Evolutionary conservation across 108 stramenopile species (phyloP).

Genomic region (Parmales sp.): DNA sequence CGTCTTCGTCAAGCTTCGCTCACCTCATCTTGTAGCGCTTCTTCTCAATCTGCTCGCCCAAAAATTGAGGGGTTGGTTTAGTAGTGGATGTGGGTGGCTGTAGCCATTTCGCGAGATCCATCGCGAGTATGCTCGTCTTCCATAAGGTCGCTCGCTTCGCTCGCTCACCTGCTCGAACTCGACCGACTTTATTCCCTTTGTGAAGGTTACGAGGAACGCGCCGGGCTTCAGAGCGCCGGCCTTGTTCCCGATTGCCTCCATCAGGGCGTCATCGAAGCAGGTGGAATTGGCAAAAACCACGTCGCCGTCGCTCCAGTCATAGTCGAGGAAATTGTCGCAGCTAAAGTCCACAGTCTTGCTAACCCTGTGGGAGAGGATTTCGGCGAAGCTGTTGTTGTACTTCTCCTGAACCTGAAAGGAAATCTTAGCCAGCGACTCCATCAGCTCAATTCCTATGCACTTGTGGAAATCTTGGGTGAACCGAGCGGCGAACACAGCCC

Average conservation of each 20-base stretch:
- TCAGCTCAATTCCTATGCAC: constrained; percentile 48
- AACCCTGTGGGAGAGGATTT: background rate
- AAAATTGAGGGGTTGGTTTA: background rate
- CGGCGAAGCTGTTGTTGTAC: constrained; percentile 15
- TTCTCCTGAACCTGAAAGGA: constrained; percentile 21
- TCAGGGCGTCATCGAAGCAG: constrained; percentile 43
- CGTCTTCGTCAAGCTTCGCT: too few species aligned
- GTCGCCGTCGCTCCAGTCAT: constrained; percentile 50
- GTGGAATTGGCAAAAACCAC: constrained; percentile 50
- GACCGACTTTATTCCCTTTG: constrained; percentile 25
- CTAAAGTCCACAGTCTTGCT: constrained; percentile 19
- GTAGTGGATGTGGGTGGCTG: background rate
- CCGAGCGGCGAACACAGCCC: constrained; percentile 43
- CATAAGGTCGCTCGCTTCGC: background rate
- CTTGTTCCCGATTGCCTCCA: constrained; percentile 23
- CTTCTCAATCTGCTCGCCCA: constrained; percentile 21
- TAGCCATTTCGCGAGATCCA: too few species aligned
- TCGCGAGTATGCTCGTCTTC: background rate
- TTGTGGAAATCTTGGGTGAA: constrained; percentile 42
- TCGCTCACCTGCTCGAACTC: constrained; percentile 11
- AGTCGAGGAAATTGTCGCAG: constrained; percentile 29
- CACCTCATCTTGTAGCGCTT: constrained; percentile 38
- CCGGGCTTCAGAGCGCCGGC: constrained; percentile 34
- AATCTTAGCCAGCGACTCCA: constrained; percentile 28
- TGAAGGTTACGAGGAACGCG: constrained; percentile 45